Conservation (phyloP, 257 asterid species). For the Petunia secreta region DNA sequence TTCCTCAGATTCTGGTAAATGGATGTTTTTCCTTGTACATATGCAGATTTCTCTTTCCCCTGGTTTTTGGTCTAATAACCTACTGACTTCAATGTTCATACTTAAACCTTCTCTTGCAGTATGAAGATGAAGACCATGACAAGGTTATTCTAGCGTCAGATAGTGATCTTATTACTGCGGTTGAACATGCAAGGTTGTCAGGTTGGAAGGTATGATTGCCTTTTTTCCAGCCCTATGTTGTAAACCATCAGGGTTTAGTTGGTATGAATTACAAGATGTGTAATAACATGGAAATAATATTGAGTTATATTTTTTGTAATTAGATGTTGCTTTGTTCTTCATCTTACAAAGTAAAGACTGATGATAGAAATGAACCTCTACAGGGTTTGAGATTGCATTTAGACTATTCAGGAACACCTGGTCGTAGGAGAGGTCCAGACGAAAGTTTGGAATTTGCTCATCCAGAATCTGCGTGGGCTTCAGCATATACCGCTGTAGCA, state of each 20-base stretch:
- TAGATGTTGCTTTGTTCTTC: not conserved
- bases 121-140: constrained; percentile 95
- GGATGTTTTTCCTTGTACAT: not conserved
- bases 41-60: not conserved
- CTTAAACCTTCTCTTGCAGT: constrained; percentile 44
- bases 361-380: not conserved
- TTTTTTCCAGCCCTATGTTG: not conserved
- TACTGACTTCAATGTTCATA: constrained; percentile 1
- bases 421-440: constrained; percentile 45
- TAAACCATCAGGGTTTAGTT: not conserved
- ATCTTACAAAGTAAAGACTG: not conserved
- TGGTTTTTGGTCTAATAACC: not conserved
- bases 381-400: constrained; percentile 88
- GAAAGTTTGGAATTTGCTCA: constrained; percentile 53
- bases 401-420: constrained; percentile 60
- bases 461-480: constrained; percentile 61
- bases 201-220: constrained; percentile 86
- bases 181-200: constrained; percentile 79
- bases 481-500: constrained; percentile 76
- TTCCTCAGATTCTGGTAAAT: constrained; percentile 88
- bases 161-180: constrained; percentile 85
- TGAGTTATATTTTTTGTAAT: not conserved
- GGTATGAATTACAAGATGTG: not conserved
- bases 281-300: not conserved
- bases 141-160: constrained; percentile 87